Base-by-base conservation (phyloP, 1,139 yeast genomes). In the Kodamaea ohmeri region DNA sequence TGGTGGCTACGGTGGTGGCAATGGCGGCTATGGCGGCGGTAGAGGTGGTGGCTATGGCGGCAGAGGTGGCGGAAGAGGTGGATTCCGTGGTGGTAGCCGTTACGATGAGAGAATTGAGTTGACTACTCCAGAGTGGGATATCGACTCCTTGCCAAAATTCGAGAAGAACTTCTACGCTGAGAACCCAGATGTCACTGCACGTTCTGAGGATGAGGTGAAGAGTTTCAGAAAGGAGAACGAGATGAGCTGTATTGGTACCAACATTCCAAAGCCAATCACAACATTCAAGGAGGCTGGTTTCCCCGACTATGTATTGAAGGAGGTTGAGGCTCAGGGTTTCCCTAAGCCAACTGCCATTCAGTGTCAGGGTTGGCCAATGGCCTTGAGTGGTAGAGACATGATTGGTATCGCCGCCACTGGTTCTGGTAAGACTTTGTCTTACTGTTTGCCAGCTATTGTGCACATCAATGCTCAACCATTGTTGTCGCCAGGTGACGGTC, bases 311-410 rank as follows among this genome's bases (percentile, higher is more conserved):
- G 97, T 92, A 32, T 75, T 92, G 60, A 73, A 70, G 49, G 97
- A 92, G 71, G 89, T 92, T 53, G 80, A 85, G 69, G 82, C 83
- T 45, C 92, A 87, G 67, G 97, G 97, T 44, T 92, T 92, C 72
- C 94, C 84, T 43, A 79, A 73, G 49, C 98, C 98, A 54, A 92
- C 98, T 42, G 88, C 88, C 49, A 92, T 92, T 61, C 98, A 92
- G 72, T 87, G 96, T 65, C 98, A 94, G 73, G 98, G 98, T 71
- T 92, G 98, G 98, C 98, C 98, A 47, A 92, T 92, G 98, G 98
- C 98, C 60, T 76, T 90, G 47, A 82, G 92, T 56, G 98, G 98
- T 73, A 85, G 97, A 71, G 97, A 92, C 65, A 87, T 92, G 90
- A 84, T 92, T 66, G 98, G 98, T 76, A 85, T 92, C 63, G 97